Percentiles rank a stretch among this genome's conserved stretches.
These are phyloP conservation scores for Cyclanthera cordifolia DNA, from an alignment of 306 rosid genomes.

Conservation along the genomic window DNA sequence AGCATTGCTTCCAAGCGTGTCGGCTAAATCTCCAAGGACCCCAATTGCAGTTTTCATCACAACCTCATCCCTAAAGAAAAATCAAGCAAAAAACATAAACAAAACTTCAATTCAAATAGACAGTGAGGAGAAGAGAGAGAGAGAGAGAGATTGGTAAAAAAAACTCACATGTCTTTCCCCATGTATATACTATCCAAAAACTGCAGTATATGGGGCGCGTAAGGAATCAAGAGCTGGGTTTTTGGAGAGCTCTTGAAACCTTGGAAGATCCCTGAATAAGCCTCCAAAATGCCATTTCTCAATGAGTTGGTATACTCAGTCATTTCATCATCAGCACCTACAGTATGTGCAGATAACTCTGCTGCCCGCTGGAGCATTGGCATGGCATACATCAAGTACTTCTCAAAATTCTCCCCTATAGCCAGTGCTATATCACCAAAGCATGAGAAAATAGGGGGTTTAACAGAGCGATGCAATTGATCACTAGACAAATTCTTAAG, in stretches of 20 bases:
- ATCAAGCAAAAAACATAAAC: not conserved
- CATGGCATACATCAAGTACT: slow-evolving; percentile 82
- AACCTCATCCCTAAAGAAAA: slow-evolving; percentile 60
- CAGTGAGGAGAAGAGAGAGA: not conserved
- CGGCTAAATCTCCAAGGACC: slow-evolving; percentile 86
- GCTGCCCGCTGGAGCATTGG: slow-evolving; percentile 99
- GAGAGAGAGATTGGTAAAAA: not conserved
- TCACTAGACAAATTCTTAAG: slow-evolving; percentile 84
- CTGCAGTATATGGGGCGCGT: slow-evolving; percentile 72
- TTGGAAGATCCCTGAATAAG: slow-evolving; percentile 86
- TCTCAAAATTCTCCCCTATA: slow-evolving; percentile 82
- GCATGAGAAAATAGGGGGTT: slow-evolving; percentile 92
- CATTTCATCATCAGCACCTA: slow-evolving; percentile 77
- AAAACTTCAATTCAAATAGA: not conserved
- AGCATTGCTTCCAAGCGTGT: slow-evolving; percentile 63
- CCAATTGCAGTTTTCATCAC: slow-evolving; percentile 86
- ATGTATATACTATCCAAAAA: slow-evolving; percentile 76
- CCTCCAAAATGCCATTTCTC: slow-evolving; percentile 90
- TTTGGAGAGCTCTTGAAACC: slow-evolving; percentile 85
- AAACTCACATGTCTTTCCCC: slow-evolving; percentile 78
- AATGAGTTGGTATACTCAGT: slow-evolving; percentile 79
- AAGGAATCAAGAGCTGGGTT: slow-evolving; percentile 78
- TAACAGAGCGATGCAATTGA: slow-evolving; percentile 85
- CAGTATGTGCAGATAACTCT: slow-evolving; percentile 62
- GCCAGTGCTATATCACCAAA: slow-evolving; percentile 95